Evolutionary conservation across 495 filamentous ascomycete species (phyloP), one percentile per base, ranked within the genome.

Genomic region (Choiromyces venosus): DNA sequence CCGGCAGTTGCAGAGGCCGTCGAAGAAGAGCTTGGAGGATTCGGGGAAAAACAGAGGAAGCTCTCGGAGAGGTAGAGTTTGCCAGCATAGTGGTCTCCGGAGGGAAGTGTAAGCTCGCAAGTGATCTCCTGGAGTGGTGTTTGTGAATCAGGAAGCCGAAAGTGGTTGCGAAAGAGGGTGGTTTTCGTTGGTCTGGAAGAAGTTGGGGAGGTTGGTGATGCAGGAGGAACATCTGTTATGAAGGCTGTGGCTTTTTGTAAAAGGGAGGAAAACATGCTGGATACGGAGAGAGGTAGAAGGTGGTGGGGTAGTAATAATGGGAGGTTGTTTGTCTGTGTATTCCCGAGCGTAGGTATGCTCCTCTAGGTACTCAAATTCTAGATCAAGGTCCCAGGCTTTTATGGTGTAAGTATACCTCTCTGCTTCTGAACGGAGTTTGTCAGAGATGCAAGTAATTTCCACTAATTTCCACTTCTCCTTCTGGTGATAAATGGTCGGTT

Each of bases 41-140:
- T 93, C 21, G 94, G 97, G 0, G 93, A 96, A 84, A 99, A 98
- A 86, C 93, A 97, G 67, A 99, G 88, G 81, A 91, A 99, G 78
- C 90, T 88, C 81, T 99, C 94, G 82, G 93, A 97, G 74, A 99
- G 86, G 79, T 98, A 93, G 29, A 99, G 87, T 82, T 92, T 92
- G 21, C 95, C 95, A n/a, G 90, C 89, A 83, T 98, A 98, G 77
- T 93, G 90, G 79, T 89, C 94, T 56, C 93, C 93, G 21, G 84
- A 78, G 4, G 92, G 89, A 37, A 98, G 90, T 70, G 93, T 93
- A 37, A 99, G 87, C 83, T 99, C 94, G 77, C 96, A 93, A 70
- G 92, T 93, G 83, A 99, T 97, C 83, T 99, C 95, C 82, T 96
- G 93, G 40, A 97, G 86, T 19, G 95, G 96, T 66, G 88, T 92